Conservation (phyloP, 768 basidiomycete genomes). For the Cantharellus cinnabarinus region DNA sequence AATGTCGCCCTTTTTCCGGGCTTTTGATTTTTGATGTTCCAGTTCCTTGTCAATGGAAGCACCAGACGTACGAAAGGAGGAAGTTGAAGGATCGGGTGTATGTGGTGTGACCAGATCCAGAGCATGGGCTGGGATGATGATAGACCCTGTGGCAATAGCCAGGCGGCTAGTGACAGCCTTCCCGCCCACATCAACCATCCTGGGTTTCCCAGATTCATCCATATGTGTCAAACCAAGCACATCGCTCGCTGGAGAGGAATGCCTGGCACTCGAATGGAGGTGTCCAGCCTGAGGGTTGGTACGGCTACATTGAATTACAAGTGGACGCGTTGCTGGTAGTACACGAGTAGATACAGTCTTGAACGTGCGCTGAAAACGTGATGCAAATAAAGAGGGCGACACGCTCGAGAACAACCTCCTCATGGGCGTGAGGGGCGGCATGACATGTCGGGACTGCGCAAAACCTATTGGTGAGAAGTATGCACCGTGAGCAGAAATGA, state of each 20-base stretch:
- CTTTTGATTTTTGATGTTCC: slow-evolving; percentile 19
- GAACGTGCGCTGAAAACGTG: neutral
- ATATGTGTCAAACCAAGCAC: neutral
- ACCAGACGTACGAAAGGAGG: neutral
- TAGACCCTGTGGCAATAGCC: slow-evolving; percentile 58
- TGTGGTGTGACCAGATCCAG: slow-evolving; percentile 39
- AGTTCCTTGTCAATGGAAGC: neutral
- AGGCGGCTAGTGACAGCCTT: slow-evolving; percentile 41
- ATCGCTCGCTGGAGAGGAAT: neutral
- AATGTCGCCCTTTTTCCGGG: slow-evolving; percentile 43
- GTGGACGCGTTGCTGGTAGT: neutral
- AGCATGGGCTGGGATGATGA: slow-evolving; percentile 43
- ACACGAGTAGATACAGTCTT: neutral
- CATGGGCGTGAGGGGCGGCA: neutral
- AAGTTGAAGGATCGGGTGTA: slow-evolving; percentile 13
- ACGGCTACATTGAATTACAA: neutral
- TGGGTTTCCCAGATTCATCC: slow-evolving; percentile 49
- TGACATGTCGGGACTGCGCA: neutral
- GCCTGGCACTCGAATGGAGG: neutral
- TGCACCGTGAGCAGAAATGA: neutral
- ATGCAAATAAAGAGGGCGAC: too few relatives aligned
- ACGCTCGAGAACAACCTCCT: too few relatives aligned
- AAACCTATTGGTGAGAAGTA: neutral
- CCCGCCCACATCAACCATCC: slow-evolving; percentile 63
- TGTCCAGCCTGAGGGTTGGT: neutral